phyloP scores from a whole-genome alignment of 495 filamentous ascomycete species.

The Aspergillus carlsbadensis region DNA sequence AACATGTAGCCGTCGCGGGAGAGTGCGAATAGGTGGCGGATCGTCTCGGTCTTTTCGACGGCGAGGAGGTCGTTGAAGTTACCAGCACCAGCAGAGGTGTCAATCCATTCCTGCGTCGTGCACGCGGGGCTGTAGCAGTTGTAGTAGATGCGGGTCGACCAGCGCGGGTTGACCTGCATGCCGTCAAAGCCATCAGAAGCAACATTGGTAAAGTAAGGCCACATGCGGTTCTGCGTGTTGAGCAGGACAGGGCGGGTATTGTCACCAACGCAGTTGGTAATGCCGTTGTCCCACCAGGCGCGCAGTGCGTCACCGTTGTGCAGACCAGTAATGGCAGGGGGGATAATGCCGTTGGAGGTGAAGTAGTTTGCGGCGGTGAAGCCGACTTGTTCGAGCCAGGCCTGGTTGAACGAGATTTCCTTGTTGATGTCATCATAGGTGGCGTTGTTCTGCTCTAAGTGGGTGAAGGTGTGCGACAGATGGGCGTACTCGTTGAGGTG shows the following conservation, averaged over 20 bases:
- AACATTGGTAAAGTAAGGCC: conserved; percentile 54
- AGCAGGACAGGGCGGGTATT: conserved; percentile 55
- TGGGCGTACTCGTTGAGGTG: conserved; percentile 52
- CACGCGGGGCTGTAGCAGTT: conserved; percentile 59
- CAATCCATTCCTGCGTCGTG: conserved; percentile 59
- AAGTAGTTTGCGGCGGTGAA: conserved; percentile 41
- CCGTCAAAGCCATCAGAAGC: conserved; percentile 55
- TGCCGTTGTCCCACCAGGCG: conserved; percentile 59
- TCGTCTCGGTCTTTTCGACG: conserved; percentile 50
- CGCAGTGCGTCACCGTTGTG: conserved; percentile 63
- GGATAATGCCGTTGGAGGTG: conserved; percentile 56
- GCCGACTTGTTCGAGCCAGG: conserved; percentile 54
- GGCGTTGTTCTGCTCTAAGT: conserved; percentile 58
- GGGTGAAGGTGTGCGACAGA: conserved; percentile 64
- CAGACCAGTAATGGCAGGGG: conserved; percentile 62
- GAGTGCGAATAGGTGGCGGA: conserved; percentile 54
- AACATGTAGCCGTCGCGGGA: conserved; percentile 51
- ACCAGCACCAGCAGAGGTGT: conserved; percentile 53
- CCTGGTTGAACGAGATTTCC: conserved; percentile 61
- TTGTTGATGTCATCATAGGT: conserved; percentile 56
- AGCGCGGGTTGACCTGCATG: conserved; percentile 58
- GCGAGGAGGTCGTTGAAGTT: conserved; percentile 48
- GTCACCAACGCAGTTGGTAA: conserved; percentile 61
- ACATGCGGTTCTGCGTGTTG: conserved; percentile 50
- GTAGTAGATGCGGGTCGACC: conserved; percentile 64